Base-by-base conservation (phyloP, 192 early-diverging fungal genomes). In the Rhizophagus prolifer region DNA sequence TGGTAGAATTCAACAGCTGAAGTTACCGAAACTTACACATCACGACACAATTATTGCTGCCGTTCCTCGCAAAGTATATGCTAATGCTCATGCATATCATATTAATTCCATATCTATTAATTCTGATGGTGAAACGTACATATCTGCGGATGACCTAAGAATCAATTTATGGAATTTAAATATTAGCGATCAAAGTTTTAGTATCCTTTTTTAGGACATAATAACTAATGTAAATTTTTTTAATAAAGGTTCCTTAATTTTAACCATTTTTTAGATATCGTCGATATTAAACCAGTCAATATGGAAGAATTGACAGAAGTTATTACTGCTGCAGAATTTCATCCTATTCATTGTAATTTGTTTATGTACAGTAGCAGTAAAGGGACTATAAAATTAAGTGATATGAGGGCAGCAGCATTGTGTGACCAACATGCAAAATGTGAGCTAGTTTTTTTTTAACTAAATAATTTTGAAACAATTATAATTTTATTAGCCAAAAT, bases 101-200 rank as follows among this genome's bases (percentile, higher is more conserved):
- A 99, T 99, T 90, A 99, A 99, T 87, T 98, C 97, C 16, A 98
- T 99, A 76, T 98, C 96, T 25, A 94, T 98, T 77, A 99, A 99
- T 84, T 97, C 96, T 38, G 98, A 99, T 85, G 94, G 91, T 44
- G 97, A 99, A 79, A 99, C 97, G 10, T 99, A 97, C 79, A 86
- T 99, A 73, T 97, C 95, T 36, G 96, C 97, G 14, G 98, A 99
- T 79, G 98, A 99, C 79, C 82, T 99, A 82, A 90, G 98, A 79
- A 97, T 99, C 85, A 99, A 99, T 82, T 85, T 99, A 75, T 99
- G 98, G 98, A 99, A 98, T 80, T 84, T 99, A 85, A 93, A 95
- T 77, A 92, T 96, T 70, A 95, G 94, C 59, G 96, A 98, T 84
- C 97, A 99, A 86, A 97, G 95, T 81, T 99, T 99, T 88, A 99